A percentile compares a stretch with the other conserved stretches of the same genome.
Evolutionary conservation across 202 grass and related monocot species (phyloP).

Genomic region (Zoysia matrella): DNA sequence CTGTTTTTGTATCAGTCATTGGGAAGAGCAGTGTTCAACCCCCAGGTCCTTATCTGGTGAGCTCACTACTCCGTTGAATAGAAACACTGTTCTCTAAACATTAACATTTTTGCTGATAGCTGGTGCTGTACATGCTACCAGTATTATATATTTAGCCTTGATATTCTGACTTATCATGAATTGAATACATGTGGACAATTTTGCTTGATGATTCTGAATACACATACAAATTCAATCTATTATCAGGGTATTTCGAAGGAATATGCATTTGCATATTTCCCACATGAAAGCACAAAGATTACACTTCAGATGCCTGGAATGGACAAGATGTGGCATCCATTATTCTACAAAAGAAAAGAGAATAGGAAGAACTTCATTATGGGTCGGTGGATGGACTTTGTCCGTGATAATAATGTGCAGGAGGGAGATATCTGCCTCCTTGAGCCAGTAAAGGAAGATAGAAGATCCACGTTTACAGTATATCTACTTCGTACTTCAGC

Average conservation of each 20-base stretch:
- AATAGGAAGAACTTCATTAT: background rate
- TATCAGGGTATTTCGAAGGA: conserved; percentile 9
- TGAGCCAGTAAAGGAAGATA: conserved; percentile 29
- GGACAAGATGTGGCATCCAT: conserved; percentile 44
- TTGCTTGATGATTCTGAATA: conserved; percentile 8
- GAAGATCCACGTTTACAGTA: conserved; percentile 31
- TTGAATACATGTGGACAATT: background rate
- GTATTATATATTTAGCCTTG: background rate
- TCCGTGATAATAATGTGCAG: conserved; percentile 54
- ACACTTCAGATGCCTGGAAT: conserved; percentile 39
- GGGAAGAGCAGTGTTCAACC: conserved; percentile 19
- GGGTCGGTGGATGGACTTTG: conserved; percentile 55
- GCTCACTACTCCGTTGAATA: background rate
- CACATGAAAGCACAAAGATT: conserved; percentile 20
- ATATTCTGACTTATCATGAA: background rate
- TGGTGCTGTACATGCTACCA: background rate
- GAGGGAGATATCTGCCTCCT: conserved; percentile 53
- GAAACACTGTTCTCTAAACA: background rate
- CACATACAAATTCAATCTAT: conserved; percentile 5
- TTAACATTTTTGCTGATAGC: background rate
- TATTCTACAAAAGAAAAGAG: conserved; percentile 23
- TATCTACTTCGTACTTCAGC: conserved; percentile 32
- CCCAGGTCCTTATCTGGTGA: conserved; percentile 36
- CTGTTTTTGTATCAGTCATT: conserved; percentile 46
- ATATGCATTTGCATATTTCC: conserved; percentile 38